phyloP scores from a whole-genome alignment of 2,329 filamentous ascomycete species.

The Biscogniauxia sp. region DNA sequence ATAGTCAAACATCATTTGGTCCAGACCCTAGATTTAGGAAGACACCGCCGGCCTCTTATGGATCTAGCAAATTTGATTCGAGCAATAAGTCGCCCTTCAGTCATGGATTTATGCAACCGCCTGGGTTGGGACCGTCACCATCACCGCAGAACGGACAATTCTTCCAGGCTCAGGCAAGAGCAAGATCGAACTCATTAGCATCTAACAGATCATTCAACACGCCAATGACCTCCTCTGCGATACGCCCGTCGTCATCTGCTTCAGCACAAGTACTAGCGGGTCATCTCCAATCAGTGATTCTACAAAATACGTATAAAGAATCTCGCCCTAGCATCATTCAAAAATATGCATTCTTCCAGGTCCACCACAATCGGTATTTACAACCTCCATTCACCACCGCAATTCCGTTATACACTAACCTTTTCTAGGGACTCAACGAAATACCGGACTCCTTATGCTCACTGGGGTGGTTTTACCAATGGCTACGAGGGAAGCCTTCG shows the following conservation, averaged over 20 bases:
- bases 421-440: conserved; percentile 48
- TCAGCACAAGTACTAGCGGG: conserved; percentile 30
- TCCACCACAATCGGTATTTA: conserved; percentile 56
- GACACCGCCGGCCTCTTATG: conserved; percentile 33
- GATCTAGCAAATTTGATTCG: conserved; percentile 29
- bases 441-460: conserved; percentile 60
- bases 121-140: conserved; percentile 32
- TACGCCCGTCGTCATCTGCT: conserved; percentile 36
- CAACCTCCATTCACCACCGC: conserved; percentile 15
- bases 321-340: conserved; percentile 42
- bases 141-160: conserved; percentile 34
- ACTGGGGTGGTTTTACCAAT: conserved; percentile 58
- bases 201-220: conserved; percentile 33
- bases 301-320: conserved; percentile 19
- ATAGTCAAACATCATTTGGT: conserved; percentile 28
- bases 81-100: conserved; percentile 34
- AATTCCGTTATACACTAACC: conserved; percentile 15
- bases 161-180: conserved; percentile 34
- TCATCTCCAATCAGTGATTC: conserved; percentile 23
- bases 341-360: conserved; percentile 58
- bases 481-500: conserved; percentile 55
- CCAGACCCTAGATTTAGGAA: conserved; percentile 32
- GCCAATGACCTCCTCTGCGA: conserved; percentile 36
- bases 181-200: conserved; percentile 31
- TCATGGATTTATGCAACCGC: conserved; percentile 33